Conservation (phyloP, 1,139 yeast species). For the Pichia sp. region DNA sequence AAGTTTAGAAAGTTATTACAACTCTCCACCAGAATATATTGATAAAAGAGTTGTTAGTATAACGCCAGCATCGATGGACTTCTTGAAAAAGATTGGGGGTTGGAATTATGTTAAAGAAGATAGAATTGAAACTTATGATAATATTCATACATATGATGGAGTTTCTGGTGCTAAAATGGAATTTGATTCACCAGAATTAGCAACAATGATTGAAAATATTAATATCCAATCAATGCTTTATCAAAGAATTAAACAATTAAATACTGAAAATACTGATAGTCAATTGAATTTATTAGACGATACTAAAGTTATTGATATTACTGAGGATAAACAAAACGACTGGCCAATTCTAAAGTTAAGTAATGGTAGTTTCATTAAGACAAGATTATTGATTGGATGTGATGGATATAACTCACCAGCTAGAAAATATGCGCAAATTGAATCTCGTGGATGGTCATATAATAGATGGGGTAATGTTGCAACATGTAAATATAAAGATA, state of each 20-base stretch:
- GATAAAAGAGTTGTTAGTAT: slow-evolving; percentile 82
- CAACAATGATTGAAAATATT: slow-evolving; percentile 84
- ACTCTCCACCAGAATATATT: slow-evolving; percentile 51
- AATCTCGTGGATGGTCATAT: slow-evolving; percentile 90
- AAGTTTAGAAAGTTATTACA: slow-evolving; percentile 45
- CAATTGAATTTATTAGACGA: slow-evolving; percentile 51
- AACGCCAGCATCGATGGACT: slow-evolving; percentile 73
- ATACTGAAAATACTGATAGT: slow-evolving; percentile 19
- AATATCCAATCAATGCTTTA: slow-evolving; percentile 74
- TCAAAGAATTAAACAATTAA: slow-evolving; percentile 48
- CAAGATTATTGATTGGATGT: slow-evolving; percentile 84
- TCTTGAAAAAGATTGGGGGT: slow-evolving; percentile 62
- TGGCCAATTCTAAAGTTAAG: slow-evolving; percentile 79
- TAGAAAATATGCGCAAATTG: slow-evolving; percentile 71
- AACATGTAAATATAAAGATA: slow-evolving; percentile 66
- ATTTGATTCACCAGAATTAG: slow-evolving; percentile 60
- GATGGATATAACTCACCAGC: slow-evolving; percentile 97
- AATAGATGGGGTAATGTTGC: slow-evolving; percentile 88
- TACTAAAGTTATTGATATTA: slow-evolving; percentile 57
- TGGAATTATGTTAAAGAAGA: slow-evolving; percentile 67
- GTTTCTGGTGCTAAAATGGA: slow-evolving; percentile 62
- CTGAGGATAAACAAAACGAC: slow-evolving; percentile 33
- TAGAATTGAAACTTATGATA: slow-evolving; percentile 73
- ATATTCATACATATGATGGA: slow-evolving; percentile 84
- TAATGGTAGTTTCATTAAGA: slow-evolving; percentile 55